phyloP scores from a whole-genome alignment of 768 basidiomycete species.

The Chalciporus pseudorubinellus region DNA sequence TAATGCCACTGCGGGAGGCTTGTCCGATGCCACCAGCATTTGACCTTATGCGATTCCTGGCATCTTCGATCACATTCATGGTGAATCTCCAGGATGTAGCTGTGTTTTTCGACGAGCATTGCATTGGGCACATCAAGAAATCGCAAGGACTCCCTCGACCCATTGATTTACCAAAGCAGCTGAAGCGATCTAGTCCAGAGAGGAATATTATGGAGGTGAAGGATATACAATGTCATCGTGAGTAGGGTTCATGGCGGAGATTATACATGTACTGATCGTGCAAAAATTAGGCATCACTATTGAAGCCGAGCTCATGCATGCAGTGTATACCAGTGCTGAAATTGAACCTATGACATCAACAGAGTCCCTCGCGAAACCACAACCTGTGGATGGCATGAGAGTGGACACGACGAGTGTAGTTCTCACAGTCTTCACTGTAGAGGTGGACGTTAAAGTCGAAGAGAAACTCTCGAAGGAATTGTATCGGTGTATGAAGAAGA shows the following conservation, averaged over 20 bases:
- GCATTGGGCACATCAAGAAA: constrained; percentile 66
- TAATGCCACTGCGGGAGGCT: constrained; percentile 80
- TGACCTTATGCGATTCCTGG: constrained; percentile 86
- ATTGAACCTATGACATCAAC: not conserved
- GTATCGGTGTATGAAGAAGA: not conserved
- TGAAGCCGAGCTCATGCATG: constrained; percentile 71
- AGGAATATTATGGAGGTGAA: constrained; percentile 67
- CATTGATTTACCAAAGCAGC: constrained; percentile 49
- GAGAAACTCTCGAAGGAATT: not conserved
- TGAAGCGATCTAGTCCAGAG: constrained; percentile 50
- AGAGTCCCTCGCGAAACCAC: not conserved
- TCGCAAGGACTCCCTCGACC: constrained; percentile 46
- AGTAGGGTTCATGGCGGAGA: not conserved
- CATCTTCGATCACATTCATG: constrained; percentile 92
- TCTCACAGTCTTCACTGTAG: constrained; percentile 30
- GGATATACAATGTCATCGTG: constrained; percentile 42
- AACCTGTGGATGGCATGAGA: no score
- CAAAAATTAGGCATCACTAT: constrained; percentile 60
- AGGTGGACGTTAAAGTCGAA: not conserved
- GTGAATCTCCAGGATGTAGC: constrained; percentile 65
- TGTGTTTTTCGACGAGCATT: constrained; percentile 75
- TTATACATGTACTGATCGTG: not conserved
- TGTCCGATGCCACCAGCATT: constrained; percentile 73
- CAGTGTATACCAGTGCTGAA: constrained; percentile 37
- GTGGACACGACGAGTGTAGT: constrained; percentile 37